Conservation (phyloP, 148 eudicot genomes). For the Chenopodium berlandieri region DNA sequence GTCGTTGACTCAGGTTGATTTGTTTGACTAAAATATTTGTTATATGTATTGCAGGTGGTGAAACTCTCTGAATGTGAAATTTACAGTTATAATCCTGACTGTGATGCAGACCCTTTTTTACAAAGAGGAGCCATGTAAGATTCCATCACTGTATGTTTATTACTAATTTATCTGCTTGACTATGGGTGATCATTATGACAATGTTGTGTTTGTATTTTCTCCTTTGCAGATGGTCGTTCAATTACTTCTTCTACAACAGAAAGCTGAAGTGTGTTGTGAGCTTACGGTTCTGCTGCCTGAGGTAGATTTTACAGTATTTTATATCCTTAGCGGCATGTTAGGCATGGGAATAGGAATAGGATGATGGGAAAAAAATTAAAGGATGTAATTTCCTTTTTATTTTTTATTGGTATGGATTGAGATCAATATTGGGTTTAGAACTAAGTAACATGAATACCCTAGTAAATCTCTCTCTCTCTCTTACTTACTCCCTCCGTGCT, state of each 20-base stretch:
- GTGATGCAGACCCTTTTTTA: constrained; percentile 75
- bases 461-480: no score
- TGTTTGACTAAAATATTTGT: neutral
- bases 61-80: constrained; percentile 88
- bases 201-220: constrained; percentile 1
- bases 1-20: neutral
- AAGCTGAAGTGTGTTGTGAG: constrained; percentile 89
- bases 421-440: no score
- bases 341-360: no score
- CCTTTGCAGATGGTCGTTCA: constrained; percentile 85
- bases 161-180: neutral
- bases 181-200: neutral
- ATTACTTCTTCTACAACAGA: constrained; percentile 91
- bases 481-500: no score
- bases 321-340: neutral
- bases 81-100: constrained; percentile 84
- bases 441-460: no score
- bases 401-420: no score
- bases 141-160: neutral
- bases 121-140: constrained; percentile 93
- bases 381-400: no score
- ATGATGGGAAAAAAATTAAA: no score
- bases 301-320: constrained; percentile 37
- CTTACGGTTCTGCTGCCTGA: constrained; percentile 81
- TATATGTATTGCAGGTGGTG: constrained; percentile 62